Base-by-base conservation (phyloP, 169 alveolate genomes). In the Eimeria necatrix region DNA sequence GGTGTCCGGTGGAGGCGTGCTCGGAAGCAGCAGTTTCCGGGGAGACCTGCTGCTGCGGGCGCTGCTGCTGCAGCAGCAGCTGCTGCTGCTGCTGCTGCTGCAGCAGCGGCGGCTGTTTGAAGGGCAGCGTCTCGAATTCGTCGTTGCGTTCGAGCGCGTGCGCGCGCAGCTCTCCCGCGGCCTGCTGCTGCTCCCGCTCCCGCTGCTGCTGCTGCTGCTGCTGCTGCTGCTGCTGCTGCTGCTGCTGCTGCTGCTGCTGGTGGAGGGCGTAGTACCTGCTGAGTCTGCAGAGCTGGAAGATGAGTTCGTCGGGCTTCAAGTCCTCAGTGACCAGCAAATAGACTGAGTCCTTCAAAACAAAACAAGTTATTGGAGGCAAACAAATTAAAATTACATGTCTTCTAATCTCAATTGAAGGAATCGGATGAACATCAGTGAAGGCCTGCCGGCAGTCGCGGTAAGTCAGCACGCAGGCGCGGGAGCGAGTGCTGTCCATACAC, bases 381-480 rank as follows among this genome's bases (percentile, higher is more conserved):
- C 98, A 96, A 10, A 97, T 97, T 48, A 97, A 94, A 76, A 97
- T 97, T 59, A 98, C 96, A 85, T 97, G 96, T 64, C 97, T 80
- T 4, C 98, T 93, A 20, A 98, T 94, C 71, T 97, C 98, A 24
- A 97, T 95, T 73, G 97, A 96, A 0, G 98, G 98, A 7, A 97
- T 96, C 74, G 96, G 97, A 61, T 96, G 97, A 46, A 84, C 96
- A 80, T 97, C 98, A 10, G 98, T 96, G 81, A 97, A 96, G 84
- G 97, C 94, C 93, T 95, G 97, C 56, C 97, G 96, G 95, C 98
- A 97, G 51, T 97, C 98, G 9, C 98, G 96, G 70, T 97, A 97
- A 60, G 97, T 97, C 61, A 97, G 95, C 61, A 96, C 94, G 18
- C 98, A 98, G 4, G 88, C 26, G 53, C 93, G 85, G 14, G 49